These are phyloP conservation scores for Ustilago loliicola DNA, from an alignment of 1,284 basidiomycete species.

Conservation along the genomic window DNA sequence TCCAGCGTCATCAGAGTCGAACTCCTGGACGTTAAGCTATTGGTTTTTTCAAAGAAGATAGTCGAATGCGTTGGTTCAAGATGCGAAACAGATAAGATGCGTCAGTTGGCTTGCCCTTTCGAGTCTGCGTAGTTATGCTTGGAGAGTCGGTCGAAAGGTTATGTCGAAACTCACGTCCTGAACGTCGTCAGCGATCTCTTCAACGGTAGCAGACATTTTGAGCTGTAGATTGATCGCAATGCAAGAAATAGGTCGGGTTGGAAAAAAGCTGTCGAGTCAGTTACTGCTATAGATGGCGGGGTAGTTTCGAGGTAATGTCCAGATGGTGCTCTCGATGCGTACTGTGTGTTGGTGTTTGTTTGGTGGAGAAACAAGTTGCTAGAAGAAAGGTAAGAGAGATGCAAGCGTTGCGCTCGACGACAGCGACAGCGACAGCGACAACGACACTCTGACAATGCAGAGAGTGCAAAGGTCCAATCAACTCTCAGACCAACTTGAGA, in stretches of 20 bases:
- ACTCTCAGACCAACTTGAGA: constrained; percentile 13
- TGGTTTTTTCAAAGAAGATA: not conserved
- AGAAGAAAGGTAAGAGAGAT: constrained; percentile 17
- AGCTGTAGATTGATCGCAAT: constrained; percentile 1
- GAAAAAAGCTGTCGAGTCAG: constrained; percentile 12
- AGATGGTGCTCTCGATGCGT: constrained; percentile 17
- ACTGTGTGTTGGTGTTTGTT: constrained; percentile 11
- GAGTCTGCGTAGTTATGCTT: too few relatives aligned
- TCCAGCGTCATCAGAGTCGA: constrained; percentile 75
- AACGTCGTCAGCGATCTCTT: constrained; percentile 78
- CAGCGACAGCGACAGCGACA: constrained; percentile 16
- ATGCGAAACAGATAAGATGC: constrained; percentile 1
- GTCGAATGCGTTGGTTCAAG: not conserved
- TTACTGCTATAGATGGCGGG: not conserved
- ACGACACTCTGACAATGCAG: too few relatives aligned
- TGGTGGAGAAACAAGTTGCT: constrained; percentile 20
- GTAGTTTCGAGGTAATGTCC: not conserved
- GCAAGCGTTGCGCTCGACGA: constrained; percentile 10
- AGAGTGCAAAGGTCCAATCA: constrained; percentile 11
- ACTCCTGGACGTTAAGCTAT: constrained; percentile 73
- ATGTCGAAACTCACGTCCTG: constrained; percentile 74
- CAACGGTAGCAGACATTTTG: constrained; percentile 75
- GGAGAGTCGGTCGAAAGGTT: not conserved
- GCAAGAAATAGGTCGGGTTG: constrained; percentile 4
- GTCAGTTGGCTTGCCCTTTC: not conserved